phyloP scores from a whole-genome alignment of 345 rosid species.

The Crucihimalaya himalaica region DNA sequence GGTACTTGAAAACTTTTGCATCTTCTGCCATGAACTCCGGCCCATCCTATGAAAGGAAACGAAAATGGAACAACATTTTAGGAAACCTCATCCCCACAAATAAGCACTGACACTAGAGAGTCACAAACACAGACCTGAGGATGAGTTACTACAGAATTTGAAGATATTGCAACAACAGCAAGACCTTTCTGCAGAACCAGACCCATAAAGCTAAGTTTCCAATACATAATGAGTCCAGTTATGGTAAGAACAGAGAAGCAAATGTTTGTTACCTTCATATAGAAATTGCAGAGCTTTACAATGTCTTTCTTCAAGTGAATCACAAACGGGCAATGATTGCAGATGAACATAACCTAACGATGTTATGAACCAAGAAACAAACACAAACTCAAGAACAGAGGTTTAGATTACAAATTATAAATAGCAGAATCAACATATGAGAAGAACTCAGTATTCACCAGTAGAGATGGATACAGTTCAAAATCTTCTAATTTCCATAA shows the following conservation, averaged over 20 bases:
- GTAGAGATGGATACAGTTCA: constrained; percentile 73
- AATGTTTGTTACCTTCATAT: constrained; percentile 56
- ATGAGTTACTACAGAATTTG: constrained; percentile 75
- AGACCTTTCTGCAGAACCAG: constrained; percentile 74
- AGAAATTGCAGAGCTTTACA: constrained; percentile 76
- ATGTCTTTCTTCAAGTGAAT: constrained; percentile 82
- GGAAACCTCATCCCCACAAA: constrained; percentile 24
- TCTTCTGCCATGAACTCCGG: constrained; percentile 91
- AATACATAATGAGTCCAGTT: neutral
- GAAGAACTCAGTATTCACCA: constrained; percentile 45
- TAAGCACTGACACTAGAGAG: constrained; percentile 41
- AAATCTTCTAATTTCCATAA: constrained; percentile 78
- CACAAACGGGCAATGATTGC: constrained; percentile 97
- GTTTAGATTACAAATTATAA: constrained; percentile 4
- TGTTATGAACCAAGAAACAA: constrained; percentile 4
- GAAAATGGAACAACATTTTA: constrained; percentile 8
- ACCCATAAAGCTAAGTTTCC: neutral
- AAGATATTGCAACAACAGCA: constrained; percentile 88
- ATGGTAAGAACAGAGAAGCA: constrained; percentile 22
- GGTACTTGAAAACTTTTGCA: constrained; percentile 62
- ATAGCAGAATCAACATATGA: neutral
- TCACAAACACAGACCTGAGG: constrained; percentile 73
- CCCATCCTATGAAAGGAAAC: constrained; percentile 72
- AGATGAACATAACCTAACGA: constrained; percentile 81
- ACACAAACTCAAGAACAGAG: neutral